phyloP scores from a whole-genome alignment of 495 filamentous ascomycete genomes.

The Aspergillus steynii region DNA sequence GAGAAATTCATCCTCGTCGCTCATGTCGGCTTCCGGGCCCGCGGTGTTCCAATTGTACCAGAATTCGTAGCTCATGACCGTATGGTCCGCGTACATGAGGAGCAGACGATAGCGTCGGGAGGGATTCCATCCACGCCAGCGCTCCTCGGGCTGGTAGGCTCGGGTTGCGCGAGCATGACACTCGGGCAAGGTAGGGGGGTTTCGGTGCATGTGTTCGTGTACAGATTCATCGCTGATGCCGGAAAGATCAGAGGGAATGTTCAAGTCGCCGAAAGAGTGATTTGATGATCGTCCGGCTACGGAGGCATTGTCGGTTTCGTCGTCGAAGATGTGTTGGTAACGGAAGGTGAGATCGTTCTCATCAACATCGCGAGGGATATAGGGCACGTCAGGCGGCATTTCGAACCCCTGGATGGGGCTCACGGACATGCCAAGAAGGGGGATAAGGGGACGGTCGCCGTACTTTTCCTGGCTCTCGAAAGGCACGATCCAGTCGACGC shows the following conservation, averaged over 20 bases:
- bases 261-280: slow-evolving; percentile 6
- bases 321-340: slow-evolving; percentile 26
- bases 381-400: slow-evolving; percentile 38
- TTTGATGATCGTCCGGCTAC: background rate
- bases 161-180: slow-evolving; percentile 40
- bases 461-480: slow-evolving; percentile 46
- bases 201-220: slow-evolving; percentile 4
- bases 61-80: slow-evolving; percentile 81
- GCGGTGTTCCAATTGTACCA: slow-evolving; percentile 42
- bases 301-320: slow-evolving; percentile 11
- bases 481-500: slow-evolving; percentile 59
- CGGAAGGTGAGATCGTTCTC: slow-evolving; percentile 34
- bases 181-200: slow-evolving; percentile 36
- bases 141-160: slow-evolving; percentile 38
- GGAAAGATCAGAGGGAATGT: slow-evolving; percentile 2
- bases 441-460: slow-evolving; percentile 40
- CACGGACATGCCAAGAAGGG: slow-evolving; percentile 57
- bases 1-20: slow-evolving; percentile 17
- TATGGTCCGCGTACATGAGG: slow-evolving; percentile 73
- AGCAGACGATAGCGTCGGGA: slow-evolving; percentile 66
- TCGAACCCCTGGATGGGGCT: slow-evolving; percentile 64
- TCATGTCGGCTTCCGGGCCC: background rate
- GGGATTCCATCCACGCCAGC: slow-evolving; percentile 41
- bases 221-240: slow-evolving; percentile 5
- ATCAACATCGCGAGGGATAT: slow-evolving; percentile 30